A percentile compares a stretch with the other conserved stretches of the same genome.
phyloP scores from a whole-genome alignment of 2,329 filamentous ascomycete species.

The Gremmenia infestans region DNA sequence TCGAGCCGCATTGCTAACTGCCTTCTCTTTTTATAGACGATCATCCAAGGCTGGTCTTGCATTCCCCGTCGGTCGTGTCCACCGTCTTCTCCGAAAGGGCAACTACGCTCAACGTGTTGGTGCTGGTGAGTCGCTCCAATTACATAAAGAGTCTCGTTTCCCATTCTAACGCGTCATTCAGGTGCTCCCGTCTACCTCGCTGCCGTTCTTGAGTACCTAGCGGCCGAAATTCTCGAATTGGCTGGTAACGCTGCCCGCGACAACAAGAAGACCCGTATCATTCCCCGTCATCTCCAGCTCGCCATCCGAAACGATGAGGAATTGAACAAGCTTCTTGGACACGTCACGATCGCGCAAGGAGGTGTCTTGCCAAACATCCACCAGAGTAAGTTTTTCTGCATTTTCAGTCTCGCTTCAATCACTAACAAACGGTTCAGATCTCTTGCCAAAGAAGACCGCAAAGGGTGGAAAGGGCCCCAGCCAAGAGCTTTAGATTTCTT shows the following conservation, averaged over 20 bases:
- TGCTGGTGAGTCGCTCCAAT: slow-evolving; percentile 59
- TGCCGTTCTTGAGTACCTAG: slow-evolving; percentile 96
- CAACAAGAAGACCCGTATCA: slow-evolving; percentile 99
- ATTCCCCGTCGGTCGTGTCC: slow-evolving; percentile 98
- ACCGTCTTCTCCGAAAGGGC: slow-evolving; percentile 97
- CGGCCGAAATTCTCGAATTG: slow-evolving; percentile 97
- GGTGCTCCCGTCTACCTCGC: slow-evolving; percentile 93
- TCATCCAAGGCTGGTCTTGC: slow-evolving; percentile 99
- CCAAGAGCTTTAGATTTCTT: slow-evolving; percentile 79
- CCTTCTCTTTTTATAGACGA: slow-evolving; percentile 56
- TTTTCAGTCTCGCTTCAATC: background rate
- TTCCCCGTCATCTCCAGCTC: slow-evolving; percentile 96
- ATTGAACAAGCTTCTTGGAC: slow-evolving; percentile 95
- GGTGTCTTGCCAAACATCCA: slow-evolving; percentile 97
- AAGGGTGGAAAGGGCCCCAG: slow-evolving; percentile 90
- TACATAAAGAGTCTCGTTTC: slow-evolving; percentile 1
- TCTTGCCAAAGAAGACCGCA: slow-evolving; percentile 97
- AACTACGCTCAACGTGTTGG: slow-evolving; percentile 99
- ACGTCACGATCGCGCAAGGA: slow-evolving; percentile 95
- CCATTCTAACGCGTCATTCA: slow-evolving; percentile 31
- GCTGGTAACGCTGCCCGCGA: slow-evolving; percentile 98
- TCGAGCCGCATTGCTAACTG: slow-evolving; percentile 35
- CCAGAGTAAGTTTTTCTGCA: slow-evolving; percentile 66
- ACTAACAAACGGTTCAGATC: slow-evolving; percentile 57
- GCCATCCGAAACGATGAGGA: slow-evolving; percentile 99